phyloP scores from a whole-genome alignment of 2,329 filamentous ascomycete species.

The Penicillium vulpinum region DNA sequence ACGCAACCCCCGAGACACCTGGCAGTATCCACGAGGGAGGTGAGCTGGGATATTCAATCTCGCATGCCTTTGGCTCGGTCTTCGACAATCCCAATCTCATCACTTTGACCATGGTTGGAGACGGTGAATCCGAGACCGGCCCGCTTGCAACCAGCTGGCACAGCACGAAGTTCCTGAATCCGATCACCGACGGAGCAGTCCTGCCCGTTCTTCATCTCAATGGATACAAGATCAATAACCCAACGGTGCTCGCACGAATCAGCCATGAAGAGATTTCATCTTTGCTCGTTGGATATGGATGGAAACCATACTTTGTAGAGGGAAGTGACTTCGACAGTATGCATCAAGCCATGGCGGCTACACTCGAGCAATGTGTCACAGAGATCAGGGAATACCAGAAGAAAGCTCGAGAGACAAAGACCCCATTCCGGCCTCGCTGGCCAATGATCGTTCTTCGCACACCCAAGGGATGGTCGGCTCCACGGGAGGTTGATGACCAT shows the following conservation, averaged over 20 bases:
- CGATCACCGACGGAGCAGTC: slow-evolving; percentile 74
- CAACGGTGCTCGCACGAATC: slow-evolving; percentile 71
- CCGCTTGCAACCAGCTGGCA: slow-evolving; percentile 79
- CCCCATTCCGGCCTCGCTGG: slow-evolving; percentile 70
- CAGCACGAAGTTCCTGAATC: slow-evolving; percentile 79
- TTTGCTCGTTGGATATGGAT: slow-evolving; percentile 73
- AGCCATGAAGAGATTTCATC: slow-evolving; percentile 69
- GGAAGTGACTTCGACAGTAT: slow-evolving; percentile 71
- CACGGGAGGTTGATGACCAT: slow-evolving; percentile 69
- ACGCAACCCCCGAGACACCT: slow-evolving; percentile 76
- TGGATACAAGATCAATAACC: slow-evolving; percentile 84
- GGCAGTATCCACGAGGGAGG: slow-evolving; percentile 77
- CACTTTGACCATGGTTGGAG: slow-evolving; percentile 74
- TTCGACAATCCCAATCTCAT: slow-evolving; percentile 75
- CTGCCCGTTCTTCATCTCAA: slow-evolving; percentile 77
- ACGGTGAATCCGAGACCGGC: slow-evolving; percentile 79
- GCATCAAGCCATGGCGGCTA: slow-evolving; percentile 80
- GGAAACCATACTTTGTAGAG: slow-evolving; percentile 78
- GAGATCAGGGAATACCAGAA: slow-evolving; percentile 71
- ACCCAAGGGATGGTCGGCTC: slow-evolving; percentile 79
- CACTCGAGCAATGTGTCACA: slow-evolving; percentile 68
- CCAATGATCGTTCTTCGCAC: slow-evolving; percentile 76
- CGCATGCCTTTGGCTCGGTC: slow-evolving; percentile 74
- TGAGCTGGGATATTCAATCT: slow-evolving; percentile 78
- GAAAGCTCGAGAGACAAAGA: slow-evolving; percentile 67